A percentile compares a stretch with the other conserved stretches of the same genome.
These are phyloP conservation scores for Xylariales sp. DNA, from an alignment of 2,329 filamentous ascomycete species.

Conservation along the genomic window DNA sequence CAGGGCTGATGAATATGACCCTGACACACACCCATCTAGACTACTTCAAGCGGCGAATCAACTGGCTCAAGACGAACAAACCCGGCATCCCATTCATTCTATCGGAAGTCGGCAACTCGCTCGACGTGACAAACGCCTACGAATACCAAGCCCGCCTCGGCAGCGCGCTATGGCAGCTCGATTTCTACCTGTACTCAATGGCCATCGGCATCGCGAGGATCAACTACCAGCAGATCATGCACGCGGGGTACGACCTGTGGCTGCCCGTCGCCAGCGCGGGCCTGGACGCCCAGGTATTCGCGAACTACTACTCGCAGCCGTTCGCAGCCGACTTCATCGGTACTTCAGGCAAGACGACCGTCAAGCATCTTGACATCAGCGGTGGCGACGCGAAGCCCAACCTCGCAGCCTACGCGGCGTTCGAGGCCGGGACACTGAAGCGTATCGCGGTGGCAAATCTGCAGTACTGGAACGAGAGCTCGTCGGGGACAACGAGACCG, in stretches of 20 bases:
- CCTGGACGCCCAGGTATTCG: constrained; percentile 26
- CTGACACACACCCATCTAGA: constrained; percentile 22
- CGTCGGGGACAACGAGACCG: constrained; percentile 18
- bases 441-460: constrained; percentile 29
- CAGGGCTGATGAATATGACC: constrained; percentile 25
- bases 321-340: constrained; percentile 32
- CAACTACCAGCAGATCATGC: constrained; percentile 35
- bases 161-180: constrained; percentile 31
- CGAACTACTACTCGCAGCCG: constrained; percentile 33
- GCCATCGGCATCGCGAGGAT: constrained; percentile 29
- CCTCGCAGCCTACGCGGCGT: constrained; percentile 25
- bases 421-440: constrained; percentile 21
- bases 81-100: constrained; percentile 29
- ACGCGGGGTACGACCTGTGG: constrained; percentile 26
- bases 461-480: constrained; percentile 31
- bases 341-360: constrained; percentile 22
- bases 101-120: constrained; percentile 32
- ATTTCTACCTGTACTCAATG: constrained; percentile 32
- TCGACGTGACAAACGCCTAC: constrained; percentile 25
- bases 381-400: constrained; percentile 18
- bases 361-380: constrained; percentile 17
- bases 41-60: constrained; percentile 24
- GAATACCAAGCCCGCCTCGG: constrained; percentile 30
- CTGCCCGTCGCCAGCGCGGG: constrained; percentile 25
- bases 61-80: constrained; percentile 26